Evolutionary conservation across 768 basidiomycete species (phyloP), one percentile per base, ranked within the genome.

Genomic region (Lactarius pseudohatsudake): DNA sequence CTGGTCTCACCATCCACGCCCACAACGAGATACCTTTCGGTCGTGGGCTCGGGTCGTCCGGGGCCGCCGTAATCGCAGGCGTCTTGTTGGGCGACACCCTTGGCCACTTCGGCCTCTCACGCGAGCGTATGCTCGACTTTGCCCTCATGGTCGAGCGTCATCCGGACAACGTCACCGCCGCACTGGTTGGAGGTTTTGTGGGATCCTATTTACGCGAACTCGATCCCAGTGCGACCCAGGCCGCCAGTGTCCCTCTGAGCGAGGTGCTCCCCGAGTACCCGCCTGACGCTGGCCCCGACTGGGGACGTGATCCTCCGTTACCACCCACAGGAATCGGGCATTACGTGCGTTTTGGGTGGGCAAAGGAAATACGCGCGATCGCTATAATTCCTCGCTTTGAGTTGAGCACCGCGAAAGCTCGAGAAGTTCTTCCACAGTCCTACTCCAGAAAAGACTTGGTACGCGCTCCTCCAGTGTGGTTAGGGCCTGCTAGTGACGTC

Each of bases 81-180:
- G 95, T 97, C 40, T 83, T 96, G 38, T 85, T 99, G 55, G 97
- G 89, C 41, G 85, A 94, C 74, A 82, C 86, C n/a, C 81, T 98
- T 28, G 96, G 92, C 18, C 70, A 84, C 20, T 84, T 98, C 67
- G 74, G 82, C 28, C 86, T 98, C 13, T 76, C 90, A 16, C 80
- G 76, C 34, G 83, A 82, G 53, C 86, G 97, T 30, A 80, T 96
- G 72, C 86, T 98, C 67, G 97, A 99, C 79, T 96, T 92, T 74
- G 96, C 96, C 1, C 83, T 99, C 62, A 99, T 99, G 97, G 95
- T 99, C 73, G 97, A 99, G 78, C 85, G 97, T 20, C 97, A 99
- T 75, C 97, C 97, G 18, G 97, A 99, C 78, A 99, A 99, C 76
- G 96, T 99, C 74, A 97, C 97, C 0, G 97, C 97, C 2, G 96